These are phyloP conservation scores for Nemania diffusa DNA, from an alignment of 2,329 filamentous ascomycete species.

Conservation along the genomic window DNA sequence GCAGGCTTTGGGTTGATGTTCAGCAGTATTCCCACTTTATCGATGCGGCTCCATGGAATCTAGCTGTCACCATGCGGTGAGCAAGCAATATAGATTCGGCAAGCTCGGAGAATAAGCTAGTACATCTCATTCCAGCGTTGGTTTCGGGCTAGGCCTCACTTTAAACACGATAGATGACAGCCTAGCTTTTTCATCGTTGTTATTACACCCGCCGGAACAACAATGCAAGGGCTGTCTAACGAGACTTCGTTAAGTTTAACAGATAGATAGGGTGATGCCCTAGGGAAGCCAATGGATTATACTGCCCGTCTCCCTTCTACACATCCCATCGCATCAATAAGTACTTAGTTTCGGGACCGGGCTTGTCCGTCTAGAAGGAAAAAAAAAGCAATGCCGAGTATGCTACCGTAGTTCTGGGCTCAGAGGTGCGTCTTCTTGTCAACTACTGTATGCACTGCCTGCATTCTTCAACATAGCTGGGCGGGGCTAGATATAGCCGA, in stretches of 20 bases:
- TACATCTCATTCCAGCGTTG: neutral
- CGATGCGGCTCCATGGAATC: constrained; percentile 21
- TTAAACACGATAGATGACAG: neutral
- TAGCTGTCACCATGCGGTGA: neutral
- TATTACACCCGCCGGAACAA: neutral
- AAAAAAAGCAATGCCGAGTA: neutral
- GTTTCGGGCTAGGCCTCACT: constrained; percentile 11
- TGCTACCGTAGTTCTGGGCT: neutral
- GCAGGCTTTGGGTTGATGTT: neutral
- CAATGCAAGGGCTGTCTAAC: neutral
- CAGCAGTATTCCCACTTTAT: neutral
- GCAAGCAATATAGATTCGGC: neutral
- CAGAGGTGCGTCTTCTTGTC: neutral
- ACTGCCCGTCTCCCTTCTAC: no score
- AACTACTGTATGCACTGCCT: constrained; percentile 5
- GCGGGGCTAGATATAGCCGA: neutral
- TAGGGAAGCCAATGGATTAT: no score
- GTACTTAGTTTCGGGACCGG: neutral
- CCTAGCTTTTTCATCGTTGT: neutral
- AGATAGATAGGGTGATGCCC: neutral
- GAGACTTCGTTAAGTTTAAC: neutral
- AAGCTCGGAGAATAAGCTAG: constrained; percentile 3
- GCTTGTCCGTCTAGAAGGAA: neutral
- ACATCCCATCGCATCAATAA: neutral
- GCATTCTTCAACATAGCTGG: constrained; percentile 5